Percentiles rank a stretch among this genome's conserved stretches.
Evolutionary conservation across 805 yeast genomes (phyloP).

Genomic region (Candida sonorensis): DNA sequence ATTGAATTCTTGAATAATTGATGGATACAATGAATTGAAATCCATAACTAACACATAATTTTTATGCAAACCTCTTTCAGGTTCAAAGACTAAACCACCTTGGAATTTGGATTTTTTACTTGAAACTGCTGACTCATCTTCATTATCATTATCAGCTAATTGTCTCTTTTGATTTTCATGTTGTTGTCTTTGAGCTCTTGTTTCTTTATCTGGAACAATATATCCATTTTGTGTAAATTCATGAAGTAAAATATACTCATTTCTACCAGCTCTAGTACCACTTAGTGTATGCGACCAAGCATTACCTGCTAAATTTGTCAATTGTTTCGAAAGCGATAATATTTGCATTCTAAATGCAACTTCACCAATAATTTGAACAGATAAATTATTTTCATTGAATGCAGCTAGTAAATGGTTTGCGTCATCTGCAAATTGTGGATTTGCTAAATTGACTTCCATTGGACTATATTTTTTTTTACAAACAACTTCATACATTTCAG

Average conservation of each 20-base stretch:
- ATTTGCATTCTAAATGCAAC: constrained; percentile 80
- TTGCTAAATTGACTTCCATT: constrained; percentile 67
- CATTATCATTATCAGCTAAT: constrained; percentile 25
- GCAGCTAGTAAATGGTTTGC: constrained; percentile 63
- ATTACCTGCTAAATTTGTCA: constrained; percentile 92
- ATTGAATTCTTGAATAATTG: constrained; percentile 94
- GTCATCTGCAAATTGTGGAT: constrained; percentile 59
- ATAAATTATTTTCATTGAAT: constrained; percentile 57
- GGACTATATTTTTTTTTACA: constrained; percentile 57
- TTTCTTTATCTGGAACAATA: constrained; percentile 70
- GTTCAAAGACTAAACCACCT: constrained; percentile 83
- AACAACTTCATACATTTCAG: constrained; percentile 83
- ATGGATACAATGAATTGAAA: constrained; percentile 94
- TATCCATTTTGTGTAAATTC: constrained; percentile 77
- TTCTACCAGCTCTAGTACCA: constrained; percentile 95
- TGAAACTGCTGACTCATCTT: constrained; percentile 39
- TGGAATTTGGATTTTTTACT: constrained; percentile 29
- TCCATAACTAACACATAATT: constrained; percentile 92
- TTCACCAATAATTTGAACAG: constrained; percentile 66
- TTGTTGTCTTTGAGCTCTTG: constrained; percentile 29
- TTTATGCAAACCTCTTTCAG: constrained; percentile 90
- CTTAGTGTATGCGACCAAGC: constrained; percentile 94
- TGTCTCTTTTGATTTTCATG: constrained; percentile 4
- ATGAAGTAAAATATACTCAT: constrained; percentile 86
- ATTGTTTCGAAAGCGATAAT: constrained; percentile 79